phyloP scores from a whole-genome alignment of 768 basidiomycete species.

The Termitomyces eurrhizus region DNA sequence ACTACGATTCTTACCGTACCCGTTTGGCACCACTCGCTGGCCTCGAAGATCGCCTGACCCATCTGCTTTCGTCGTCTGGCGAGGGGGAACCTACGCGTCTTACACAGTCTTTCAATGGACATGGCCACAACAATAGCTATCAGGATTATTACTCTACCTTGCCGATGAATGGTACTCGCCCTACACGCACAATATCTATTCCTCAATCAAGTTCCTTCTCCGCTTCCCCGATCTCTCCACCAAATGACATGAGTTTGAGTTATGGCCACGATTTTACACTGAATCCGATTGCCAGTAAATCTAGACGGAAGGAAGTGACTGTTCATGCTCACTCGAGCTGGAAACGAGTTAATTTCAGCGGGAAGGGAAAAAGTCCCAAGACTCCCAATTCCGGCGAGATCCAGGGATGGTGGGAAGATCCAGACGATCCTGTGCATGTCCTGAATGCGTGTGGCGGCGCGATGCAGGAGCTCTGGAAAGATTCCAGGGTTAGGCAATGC shows the following conservation, averaged over 20 bases:
- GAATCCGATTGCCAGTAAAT: conserved; percentile 29
- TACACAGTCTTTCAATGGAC: conserved; percentile 27
- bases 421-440: conserved; percentile 73
- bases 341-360: conserved; percentile 66
- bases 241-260: conserved; percentile 20
- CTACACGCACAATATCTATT: conserved; percentile 46
- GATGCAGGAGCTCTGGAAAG: conserved; percentile 77
- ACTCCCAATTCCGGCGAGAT: conserved; percentile 68
- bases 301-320: conserved; percentile 47
- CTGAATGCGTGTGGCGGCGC: conserved; percentile 57
- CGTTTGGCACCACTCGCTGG: conserved; percentile 65
- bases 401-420: conserved; percentile 84
- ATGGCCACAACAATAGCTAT: conserved; percentile 20
- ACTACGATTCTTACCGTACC: conserved; percentile 58
- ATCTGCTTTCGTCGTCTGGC: conserved; percentile 62
- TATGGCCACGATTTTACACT: conserved; percentile 19
- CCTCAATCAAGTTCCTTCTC: conserved; percentile 32
- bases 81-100: conserved; percentile 70
- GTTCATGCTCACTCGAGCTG: conserved; percentile 63
- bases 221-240: conserved; percentile 26
- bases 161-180: conserved; percentile 28
- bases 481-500: conserved; percentile 58
- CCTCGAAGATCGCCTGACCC: conserved; percentile 67
- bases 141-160: conserved; percentile 4
- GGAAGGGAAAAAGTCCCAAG: conserved; percentile 63